These are phyloP conservation scores for Cystobasidium ongulense DNA, from an alignment of 768 basidiomycete species.

Conservation along the genomic window DNA sequence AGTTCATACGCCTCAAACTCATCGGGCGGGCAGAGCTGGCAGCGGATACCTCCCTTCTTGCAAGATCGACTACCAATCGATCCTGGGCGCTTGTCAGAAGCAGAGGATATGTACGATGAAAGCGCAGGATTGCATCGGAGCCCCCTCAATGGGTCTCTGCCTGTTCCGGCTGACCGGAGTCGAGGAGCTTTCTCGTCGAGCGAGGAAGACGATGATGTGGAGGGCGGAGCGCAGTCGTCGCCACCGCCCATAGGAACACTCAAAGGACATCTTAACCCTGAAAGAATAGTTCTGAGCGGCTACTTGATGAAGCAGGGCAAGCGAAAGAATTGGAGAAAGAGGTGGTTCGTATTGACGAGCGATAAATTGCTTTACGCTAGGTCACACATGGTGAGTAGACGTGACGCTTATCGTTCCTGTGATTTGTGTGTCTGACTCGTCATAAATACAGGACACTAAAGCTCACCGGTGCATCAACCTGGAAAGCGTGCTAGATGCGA, in stretches of 20 bases:
- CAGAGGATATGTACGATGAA: background rate
- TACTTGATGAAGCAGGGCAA: conserved; percentile 90
- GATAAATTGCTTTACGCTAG: conserved; percentile 79
- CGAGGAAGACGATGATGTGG: background rate
- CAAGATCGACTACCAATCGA: background rate
- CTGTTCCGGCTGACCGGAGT: background rate
- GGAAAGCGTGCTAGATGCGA: conserved; percentile 75
- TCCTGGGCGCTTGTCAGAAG: background rate
- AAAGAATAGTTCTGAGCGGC: conserved; percentile 75
- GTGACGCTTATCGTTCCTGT: too few species aligned
- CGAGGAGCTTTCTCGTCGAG: background rate
- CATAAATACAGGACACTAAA: conserved; percentile 80
- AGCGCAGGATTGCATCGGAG: background rate
- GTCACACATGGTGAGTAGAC: conserved; percentile 79
- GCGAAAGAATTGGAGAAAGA: conserved; percentile 86
- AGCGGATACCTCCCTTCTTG: background rate
- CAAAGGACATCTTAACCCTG: conserved; percentile 42
- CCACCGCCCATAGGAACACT: background rate
- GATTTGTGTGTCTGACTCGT: too few species aligned
- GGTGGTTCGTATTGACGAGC: conserved; percentile 90
- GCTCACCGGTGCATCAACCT: conserved; percentile 79
- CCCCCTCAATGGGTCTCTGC: background rate
- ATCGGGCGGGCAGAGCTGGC: background rate
- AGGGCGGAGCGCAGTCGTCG: background rate
- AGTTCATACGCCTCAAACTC: background rate